A percentile compares a stretch with the other conserved stretches of the same genome.
phyloP scores from a whole-genome alignment of 139 green algal genomes.

The Chlorella sorokiniana region DNA sequence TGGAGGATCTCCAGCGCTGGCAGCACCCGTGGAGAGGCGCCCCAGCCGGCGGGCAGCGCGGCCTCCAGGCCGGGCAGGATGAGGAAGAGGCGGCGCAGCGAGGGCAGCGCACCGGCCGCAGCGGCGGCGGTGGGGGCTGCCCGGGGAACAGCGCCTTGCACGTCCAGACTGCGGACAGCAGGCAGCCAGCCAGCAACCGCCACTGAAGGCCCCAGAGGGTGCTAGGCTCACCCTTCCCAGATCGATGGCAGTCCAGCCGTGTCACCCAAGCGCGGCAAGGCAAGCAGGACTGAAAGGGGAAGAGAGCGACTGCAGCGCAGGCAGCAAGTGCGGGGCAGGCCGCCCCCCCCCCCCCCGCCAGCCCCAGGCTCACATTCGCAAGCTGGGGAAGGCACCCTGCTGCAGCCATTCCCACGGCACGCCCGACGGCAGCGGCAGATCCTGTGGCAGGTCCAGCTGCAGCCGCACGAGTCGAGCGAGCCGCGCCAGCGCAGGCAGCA shows the following conservation, averaged over 20 bases:
- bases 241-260: no score
- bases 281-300: no score
- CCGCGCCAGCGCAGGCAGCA: no score
- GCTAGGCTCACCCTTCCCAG: no score
- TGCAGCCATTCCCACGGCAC: neutral
- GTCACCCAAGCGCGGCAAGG: no score
- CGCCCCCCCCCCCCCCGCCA: no score
- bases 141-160: neutral
- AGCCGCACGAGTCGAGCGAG: no score
- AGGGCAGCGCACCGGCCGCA: neutral
- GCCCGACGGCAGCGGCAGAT: no score
- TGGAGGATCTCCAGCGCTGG: neutral
- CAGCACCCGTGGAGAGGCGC: neutral
- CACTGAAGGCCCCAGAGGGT: no score
- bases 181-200: neutral
- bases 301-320: no score
- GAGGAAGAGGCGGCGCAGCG: neutral
- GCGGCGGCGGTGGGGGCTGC: neutral
- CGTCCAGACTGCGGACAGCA: neutral
- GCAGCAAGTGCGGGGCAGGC: no score
- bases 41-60: slow-evolving; percentile 2
- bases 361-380: neutral
- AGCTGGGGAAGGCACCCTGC: neutral
- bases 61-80: neutral
- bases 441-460: no score